Evolutionary conservation across 2,329 filamentous ascomycete species (phyloP).

Genomic region (Xylaria sp.): DNA sequence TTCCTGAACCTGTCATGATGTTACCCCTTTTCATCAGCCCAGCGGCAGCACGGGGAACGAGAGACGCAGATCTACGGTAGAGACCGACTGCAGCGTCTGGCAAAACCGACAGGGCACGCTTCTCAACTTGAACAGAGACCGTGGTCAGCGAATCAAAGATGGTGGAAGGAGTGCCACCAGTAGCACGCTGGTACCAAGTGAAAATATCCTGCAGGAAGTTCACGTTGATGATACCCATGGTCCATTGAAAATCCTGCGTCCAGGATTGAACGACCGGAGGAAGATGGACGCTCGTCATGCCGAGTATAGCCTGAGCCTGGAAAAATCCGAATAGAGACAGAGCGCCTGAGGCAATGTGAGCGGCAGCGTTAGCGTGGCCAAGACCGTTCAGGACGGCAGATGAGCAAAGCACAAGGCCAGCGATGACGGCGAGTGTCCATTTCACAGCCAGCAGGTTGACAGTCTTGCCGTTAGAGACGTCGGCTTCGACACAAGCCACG

Average conservation of each 20-base stretch:
- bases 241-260: constrained; percentile 95
- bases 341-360: constrained; percentile 86
- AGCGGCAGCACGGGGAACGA: constrained; percentile 47
- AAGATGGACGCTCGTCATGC: constrained; percentile 77
- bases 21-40: constrained; percentile 60
- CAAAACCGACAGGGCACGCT: constrained; percentile 53
- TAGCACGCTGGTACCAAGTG: constrained; percentile 89
- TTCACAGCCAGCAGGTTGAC: constrained; percentile 83
- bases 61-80: constrained; percentile 46
- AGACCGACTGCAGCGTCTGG: constrained; percentile 48
- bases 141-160: constrained; percentile 75
- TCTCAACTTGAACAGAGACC: constrained; percentile 80
- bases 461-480: constrained; percentile 84
- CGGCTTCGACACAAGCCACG: constrained; percentile 82
- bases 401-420: constrained; percentile 77
- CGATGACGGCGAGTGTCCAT: constrained; percentile 83
- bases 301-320: constrained; percentile 86
- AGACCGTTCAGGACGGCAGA: constrained; percentile 85
- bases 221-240: constrained; percentile 86
- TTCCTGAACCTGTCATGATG: constrained; percentile 57
- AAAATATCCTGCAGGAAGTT: constrained; percentile 81
- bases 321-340: constrained; percentile 88
- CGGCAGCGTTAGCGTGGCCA: constrained; percentile 86
- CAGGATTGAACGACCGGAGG: constrained; percentile 85
- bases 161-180: constrained; percentile 80